phyloP scores from a whole-genome alignment of 495 filamentous ascomycete species.

The Oidiodendron maius region DNA sequence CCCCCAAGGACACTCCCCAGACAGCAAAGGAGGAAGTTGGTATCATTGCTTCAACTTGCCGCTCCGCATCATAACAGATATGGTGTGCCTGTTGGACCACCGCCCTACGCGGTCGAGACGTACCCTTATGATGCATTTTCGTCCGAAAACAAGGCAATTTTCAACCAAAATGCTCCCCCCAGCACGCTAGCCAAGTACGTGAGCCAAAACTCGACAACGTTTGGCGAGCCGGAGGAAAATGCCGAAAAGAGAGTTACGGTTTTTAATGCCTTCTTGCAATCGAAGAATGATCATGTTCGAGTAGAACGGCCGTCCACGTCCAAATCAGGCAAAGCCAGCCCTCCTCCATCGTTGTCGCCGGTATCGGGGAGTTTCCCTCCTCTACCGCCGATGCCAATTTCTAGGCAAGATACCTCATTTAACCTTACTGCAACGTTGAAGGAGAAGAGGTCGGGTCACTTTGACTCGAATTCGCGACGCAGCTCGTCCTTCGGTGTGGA shows the following conservation, averaged over 20 bases:
- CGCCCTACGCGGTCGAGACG: conserved; percentile 85
- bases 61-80: conserved; percentile 86
- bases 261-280: conserved; percentile 87
- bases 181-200: conserved; percentile 79
- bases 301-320: conserved; percentile 75
- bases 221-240: conserved; percentile 58
- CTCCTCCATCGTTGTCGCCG: conserved; percentile 82
- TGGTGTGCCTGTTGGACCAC: conserved; percentile 83
- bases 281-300: conserved; percentile 58
- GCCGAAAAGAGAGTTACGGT: conserved; percentile 47
- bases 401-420: conserved; percentile 86
- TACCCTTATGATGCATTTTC: conserved; percentile 86
- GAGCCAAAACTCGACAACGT: conserved; percentile 79
- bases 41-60: conserved; percentile 80
- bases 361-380: conserved; percentile 74
- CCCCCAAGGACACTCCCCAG: conserved; percentile 71
- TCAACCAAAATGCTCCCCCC: conserved; percentile 59
- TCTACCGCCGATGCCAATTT: conserved; percentile 58
- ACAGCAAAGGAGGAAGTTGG: conserved; percentile 83
- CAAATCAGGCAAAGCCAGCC: conserved; percentile 69
- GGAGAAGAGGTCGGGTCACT: conserved; percentile 93
- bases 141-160: conserved; percentile 77
- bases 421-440: conserved; percentile 76
- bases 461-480: conserved; percentile 74
- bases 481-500: conserved; percentile 90